Evolutionary conservation across 2,329 filamentous ascomycete genomes (phyloP).

Genomic region (Paecilomyces sp.): DNA sequence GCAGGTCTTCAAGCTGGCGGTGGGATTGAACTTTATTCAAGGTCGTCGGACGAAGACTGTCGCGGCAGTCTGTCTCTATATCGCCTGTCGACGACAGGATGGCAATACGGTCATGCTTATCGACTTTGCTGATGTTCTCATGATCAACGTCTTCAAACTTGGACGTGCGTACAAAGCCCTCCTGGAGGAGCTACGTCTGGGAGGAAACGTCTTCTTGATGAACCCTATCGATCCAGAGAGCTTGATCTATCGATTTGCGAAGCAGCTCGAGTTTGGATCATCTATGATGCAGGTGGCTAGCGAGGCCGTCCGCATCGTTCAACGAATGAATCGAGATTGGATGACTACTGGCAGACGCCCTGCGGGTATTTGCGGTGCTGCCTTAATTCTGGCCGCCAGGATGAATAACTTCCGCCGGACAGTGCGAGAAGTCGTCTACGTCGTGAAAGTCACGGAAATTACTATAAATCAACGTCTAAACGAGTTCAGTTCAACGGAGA

Average conservation of each 20-base stretch:
- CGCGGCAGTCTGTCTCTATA: constrained; percentile 84
- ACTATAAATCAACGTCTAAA: constrained; percentile 87
- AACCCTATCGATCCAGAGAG: constrained; percentile 80
- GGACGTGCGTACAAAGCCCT: constrained; percentile 85
- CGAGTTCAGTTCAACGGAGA: constrained; percentile 84
- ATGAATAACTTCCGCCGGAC: constrained; percentile 98
- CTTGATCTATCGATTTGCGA: constrained; percentile 83
- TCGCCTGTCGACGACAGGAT: constrained; percentile 71
- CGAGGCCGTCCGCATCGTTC: constrained; percentile 79
- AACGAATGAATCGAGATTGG: constrained; percentile 94
- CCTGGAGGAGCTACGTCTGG: constrained; percentile 51
- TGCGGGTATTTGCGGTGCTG: constrained; percentile 89
- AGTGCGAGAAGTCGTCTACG: constrained; percentile 91
- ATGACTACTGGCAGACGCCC: constrained; percentile 92
- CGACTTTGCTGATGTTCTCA: constrained; percentile 80
- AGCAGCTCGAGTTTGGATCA: constrained; percentile 82
- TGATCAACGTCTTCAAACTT: constrained; percentile 84
- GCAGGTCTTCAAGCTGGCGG: constrained; percentile 69
- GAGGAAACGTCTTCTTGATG: constrained; percentile 57
- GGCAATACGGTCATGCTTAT: constrained; percentile 88
- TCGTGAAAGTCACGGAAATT: constrained; percentile 90
- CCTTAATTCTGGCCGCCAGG: constrained; percentile 85
- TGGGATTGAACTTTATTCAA: constrained; percentile 70
- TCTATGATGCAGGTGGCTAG: constrained; percentile 77
- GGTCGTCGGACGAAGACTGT: constrained; percentile 81